phyloP scores from a whole-genome alignment of 306 rosid genomes.

The Acmispon strigosus region DNA sequence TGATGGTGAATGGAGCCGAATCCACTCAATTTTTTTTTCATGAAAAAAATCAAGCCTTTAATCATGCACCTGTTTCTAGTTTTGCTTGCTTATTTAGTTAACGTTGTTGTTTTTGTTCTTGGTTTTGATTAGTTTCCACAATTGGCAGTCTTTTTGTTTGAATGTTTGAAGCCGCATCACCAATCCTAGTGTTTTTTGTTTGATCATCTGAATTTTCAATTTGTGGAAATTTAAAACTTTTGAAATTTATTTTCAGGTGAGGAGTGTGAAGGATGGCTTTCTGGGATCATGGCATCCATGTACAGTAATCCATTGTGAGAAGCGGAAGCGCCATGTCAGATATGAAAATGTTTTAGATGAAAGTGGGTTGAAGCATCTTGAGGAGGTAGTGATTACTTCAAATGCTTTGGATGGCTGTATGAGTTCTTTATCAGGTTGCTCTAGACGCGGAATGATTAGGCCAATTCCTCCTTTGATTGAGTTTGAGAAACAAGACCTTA shows the following conservation, averaged over 20 bases:
- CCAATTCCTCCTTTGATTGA: constrained; percentile 47
- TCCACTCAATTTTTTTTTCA: too few relatives aligned
- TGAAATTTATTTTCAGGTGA: constrained; percentile 49
- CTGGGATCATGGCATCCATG: constrained; percentile 87
- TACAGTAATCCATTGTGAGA: constrained; percentile 33
- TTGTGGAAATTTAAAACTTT: not conserved
- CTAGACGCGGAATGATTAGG: constrained; percentile 48
- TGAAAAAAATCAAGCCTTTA: not conserved
- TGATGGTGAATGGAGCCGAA: too few relatives aligned
- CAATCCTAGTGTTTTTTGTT: not conserved
- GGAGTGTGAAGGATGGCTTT: constrained; percentile 68
- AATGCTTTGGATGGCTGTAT: constrained; percentile 34
- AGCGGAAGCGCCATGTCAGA: constrained; percentile 41
- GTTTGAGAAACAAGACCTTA: constrained; percentile 26
- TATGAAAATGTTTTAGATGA: constrained; percentile 50
- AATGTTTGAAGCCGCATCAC: not conserved
- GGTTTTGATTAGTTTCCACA: not conserved
- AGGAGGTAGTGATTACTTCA: constrained; percentile 44
- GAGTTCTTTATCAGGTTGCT: not conserved
- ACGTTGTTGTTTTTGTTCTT: not conserved
- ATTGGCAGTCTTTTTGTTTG: not conserved
- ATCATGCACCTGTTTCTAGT: too few relatives aligned
- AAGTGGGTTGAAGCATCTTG: constrained; percentile 19
- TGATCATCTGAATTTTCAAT: not conserved
- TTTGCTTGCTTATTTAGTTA: not conserved